These are phyloP conservation scores for Clavaria fumosa DNA, from an alignment of 768 basidiomycete species.

Conservation along the genomic window DNA sequence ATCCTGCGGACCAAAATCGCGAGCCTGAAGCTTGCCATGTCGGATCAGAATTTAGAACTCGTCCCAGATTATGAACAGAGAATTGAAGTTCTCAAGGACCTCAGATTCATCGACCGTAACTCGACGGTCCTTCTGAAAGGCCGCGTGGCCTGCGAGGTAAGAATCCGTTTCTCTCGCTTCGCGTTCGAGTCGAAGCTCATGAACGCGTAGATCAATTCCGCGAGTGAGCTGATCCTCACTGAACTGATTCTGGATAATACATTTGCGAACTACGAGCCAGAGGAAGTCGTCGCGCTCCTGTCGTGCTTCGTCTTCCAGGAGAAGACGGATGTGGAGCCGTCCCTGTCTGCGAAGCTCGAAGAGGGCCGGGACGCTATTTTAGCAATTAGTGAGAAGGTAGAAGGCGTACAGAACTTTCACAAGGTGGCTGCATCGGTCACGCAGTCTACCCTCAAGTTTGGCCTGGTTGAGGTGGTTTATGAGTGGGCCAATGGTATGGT, in stretches of 20 bases:
- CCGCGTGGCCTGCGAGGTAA: conserved; percentile 92
- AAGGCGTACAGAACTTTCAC: conserved; percentile 61
- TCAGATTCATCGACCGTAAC: conserved; percentile 91
- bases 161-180: conserved; percentile 5
- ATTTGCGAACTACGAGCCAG: conserved; percentile 77
- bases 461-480: conserved; percentile 91
- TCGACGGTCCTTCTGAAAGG: conserved; percentile 93
- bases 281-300: conserved; percentile 90
- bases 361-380: conserved; percentile 68
- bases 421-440: conserved; percentile 71
- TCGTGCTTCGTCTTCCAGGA: conserved; percentile 98
- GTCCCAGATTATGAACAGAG: conserved; percentile 96
- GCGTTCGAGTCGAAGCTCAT: conserved; percentile 4
- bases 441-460: conserved; percentile 70
- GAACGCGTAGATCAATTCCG: conserved; percentile 76
- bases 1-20: conserved; percentile 60
- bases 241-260: conserved; percentile 96
- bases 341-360: conserved; percentile 63
- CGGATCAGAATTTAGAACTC: conserved; percentile 92
- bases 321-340: conserved; percentile 83
- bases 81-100: conserved; percentile 75
- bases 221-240: conserved; percentile 90
- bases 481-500: conserved; percentile 99
- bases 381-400: conserved; percentile 64
- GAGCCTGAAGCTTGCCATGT: conserved; percentile 67